Evolutionary conservation across 2,329 filamentous ascomycete species (phyloP).

Genomic region (Bipolaris bicolor): DNA sequence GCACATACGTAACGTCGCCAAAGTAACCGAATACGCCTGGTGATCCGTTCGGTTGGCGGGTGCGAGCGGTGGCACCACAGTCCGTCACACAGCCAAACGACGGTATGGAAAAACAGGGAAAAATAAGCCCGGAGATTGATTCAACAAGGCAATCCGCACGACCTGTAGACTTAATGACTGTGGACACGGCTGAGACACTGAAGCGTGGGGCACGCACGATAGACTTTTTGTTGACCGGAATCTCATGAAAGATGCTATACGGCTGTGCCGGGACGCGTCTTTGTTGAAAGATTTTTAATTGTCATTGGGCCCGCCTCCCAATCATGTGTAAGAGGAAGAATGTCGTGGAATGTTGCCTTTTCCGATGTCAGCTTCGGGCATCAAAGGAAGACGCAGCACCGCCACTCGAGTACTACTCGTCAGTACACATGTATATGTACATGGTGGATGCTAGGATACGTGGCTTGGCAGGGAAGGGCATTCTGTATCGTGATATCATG

Average conservation of each 20-base stretch:
- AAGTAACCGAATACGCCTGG: background rate
- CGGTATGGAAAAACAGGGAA: constrained; percentile 1
- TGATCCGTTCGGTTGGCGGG: constrained; percentile 1
- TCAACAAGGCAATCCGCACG: background rate
- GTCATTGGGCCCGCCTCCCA: background rate
- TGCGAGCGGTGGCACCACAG: background rate
- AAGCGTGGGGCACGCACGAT: background rate
- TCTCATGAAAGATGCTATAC: background rate
- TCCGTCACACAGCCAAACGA: constrained; percentile 1
- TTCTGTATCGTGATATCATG: background rate
- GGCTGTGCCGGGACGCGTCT: background rate
- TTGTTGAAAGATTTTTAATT: background rate
- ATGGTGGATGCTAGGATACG: background rate
- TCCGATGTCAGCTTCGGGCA: background rate
- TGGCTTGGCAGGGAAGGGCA: background rate
- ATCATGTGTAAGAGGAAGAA: too few species aligned
- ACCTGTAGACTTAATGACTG: background rate
- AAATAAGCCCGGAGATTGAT: background rate
- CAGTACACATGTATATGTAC: too few species aligned
- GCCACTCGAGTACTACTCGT: background rate
- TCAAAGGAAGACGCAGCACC: background rate
- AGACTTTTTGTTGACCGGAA: constrained; percentile 9
- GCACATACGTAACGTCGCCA: constrained; percentile 3
- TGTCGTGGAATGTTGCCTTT: background rate
- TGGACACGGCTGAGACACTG: background rate